Evolutionary conservation across 139 green algal species (phyloP).

Genomic region (Eudorina sp.): DNA sequence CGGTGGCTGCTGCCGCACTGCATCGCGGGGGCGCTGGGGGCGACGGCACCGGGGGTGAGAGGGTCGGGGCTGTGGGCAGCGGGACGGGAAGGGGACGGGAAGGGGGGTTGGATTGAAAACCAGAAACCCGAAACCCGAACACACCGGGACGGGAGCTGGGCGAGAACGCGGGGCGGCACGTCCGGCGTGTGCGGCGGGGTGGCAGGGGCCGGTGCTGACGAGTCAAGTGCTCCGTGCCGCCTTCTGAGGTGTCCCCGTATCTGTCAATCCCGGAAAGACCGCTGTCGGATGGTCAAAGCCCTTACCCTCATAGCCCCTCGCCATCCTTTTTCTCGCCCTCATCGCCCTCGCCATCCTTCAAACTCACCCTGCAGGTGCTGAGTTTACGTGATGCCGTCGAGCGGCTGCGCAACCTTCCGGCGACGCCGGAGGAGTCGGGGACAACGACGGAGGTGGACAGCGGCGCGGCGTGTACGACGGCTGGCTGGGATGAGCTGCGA

Average conservation of each 20-base stretch:
- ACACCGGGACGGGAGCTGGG: too few species aligned
- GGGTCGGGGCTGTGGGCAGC: background rate
- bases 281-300: too few species aligned
- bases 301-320: too few species aligned
- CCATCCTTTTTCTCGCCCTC: too few species aligned
- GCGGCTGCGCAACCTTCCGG: conserved; percentile 2
- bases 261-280: too few species aligned
- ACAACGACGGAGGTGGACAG: background rate
- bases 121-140: background rate
- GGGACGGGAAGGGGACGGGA: background rate
- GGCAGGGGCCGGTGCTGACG: too few species aligned
- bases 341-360: too few species aligned
- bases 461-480: background rate
- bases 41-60: background rate
- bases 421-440: background rate
- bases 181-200: too few species aligned
- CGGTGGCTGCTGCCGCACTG: conserved; percentile 57
- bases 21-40: conserved; percentile 51
- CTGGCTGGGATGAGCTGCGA: background rate
- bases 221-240: too few species aligned
- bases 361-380: conserved; percentile 2
- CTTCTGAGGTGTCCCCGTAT: too few species aligned
- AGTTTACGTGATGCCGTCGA: conserved; percentile 22
- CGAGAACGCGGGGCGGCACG: too few species aligned
- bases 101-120: background rate